Base-by-base conservation (phyloP, 345 rosid genomes). In the Eucalyptus erythrocorys region DNA sequence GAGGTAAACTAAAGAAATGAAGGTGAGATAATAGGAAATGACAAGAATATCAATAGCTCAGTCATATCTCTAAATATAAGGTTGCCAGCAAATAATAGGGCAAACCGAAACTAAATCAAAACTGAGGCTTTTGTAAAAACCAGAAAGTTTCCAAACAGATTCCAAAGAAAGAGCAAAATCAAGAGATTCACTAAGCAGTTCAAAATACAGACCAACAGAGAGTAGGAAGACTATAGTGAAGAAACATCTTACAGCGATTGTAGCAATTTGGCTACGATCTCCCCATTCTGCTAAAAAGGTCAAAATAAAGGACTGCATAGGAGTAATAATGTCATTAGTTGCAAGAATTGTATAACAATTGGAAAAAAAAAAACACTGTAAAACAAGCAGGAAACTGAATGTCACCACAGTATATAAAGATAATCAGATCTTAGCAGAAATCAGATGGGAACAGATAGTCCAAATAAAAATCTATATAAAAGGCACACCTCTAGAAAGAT, bases 211-310 rank as follows among this genome's bases (percentile, higher is more conserved):
- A 53, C 51, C 13, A 24, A 42, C 50, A 45, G 66, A 76, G 84
- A 76, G 84, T 21, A 40, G 47, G 84, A 76, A 76, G 47, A 76
- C 16, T 6, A 76, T 12, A 40, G 30, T 22, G 27, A 86, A 55
- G 86, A 71, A 50, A 47, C 53, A 55, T 86, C 99, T 96, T 94
- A 98, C 99, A 90, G 99, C 99, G 89, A 98, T 98, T 91, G 99
- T 98, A 76, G 99, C 99, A 53, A 98, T 98, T 93, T 98, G 99
- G 93, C 99, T 98, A 85, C 99, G 97, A 88, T 98, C 99, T 2
- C 99, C 99, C 99, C 99, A 98, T 93, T 98, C 99, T 5, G 99
- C 99, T 85, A 98, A 92, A 90, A 98, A 98, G 43, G 99, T 97
- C 91, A 98, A 88, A 88, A 98, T 93, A 91, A 98, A 98, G 81